A percentile compares a stretch with the other conserved stretches of the same genome.
Evolutionary conservation across 495 filamentous ascomycete species (phyloP).

Genomic region (Aspergillus incahuasiensis): DNA sequence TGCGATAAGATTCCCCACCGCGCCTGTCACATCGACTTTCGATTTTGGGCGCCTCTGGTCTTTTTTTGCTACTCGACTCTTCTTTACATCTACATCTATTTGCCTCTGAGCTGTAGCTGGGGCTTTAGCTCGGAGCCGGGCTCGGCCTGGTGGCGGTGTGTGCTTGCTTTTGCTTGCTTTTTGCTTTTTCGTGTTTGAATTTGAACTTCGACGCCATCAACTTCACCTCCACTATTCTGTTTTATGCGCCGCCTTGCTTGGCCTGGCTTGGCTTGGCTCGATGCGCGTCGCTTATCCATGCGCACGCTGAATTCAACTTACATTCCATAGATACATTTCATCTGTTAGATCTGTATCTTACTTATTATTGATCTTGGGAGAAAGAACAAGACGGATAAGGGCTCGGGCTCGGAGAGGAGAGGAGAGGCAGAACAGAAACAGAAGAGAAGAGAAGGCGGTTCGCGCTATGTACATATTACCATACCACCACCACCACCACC

Average conservation of each 20-base stretch:
- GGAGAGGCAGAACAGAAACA: background rate
- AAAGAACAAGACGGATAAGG: no score
- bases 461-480: slow-evolving; percentile 4
- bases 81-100: background rate
- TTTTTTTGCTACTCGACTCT: background rate
- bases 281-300: no score
- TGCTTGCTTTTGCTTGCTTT: background rate
- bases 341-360: background rate
- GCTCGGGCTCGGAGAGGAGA: no score
- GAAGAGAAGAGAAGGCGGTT: background rate
- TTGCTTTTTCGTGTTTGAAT: background rate
- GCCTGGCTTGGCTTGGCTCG: no score
- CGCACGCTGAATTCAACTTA: no score
- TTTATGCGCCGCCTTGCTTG: no score
- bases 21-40: background rate
- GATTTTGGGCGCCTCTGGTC: background rate
- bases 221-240: background rate
- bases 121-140: no score
- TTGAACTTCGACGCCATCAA: no score
- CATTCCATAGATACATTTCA: slow-evolving; percentile 2
- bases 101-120: no score
- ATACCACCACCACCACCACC: no score
- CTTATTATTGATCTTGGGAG: no score
- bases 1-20: slow-evolving; percentile 12
- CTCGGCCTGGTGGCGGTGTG: background rate